Conservation (phyloP, 306 rosid species). For the Datisca glomerata region DNA sequence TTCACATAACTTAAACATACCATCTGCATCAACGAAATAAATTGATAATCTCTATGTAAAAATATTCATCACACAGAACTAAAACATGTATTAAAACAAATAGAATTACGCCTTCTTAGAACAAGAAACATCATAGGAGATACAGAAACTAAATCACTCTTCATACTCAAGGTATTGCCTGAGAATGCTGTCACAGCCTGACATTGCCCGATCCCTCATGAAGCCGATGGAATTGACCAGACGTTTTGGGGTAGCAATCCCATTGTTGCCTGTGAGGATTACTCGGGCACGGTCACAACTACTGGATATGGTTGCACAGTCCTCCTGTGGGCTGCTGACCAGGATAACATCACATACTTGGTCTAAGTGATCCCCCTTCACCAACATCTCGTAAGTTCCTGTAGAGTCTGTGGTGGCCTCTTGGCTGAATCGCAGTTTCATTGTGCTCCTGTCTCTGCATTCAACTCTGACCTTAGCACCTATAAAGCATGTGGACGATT, state of each 20-base stretch:
- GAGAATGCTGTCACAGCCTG: constrained; percentile 55
- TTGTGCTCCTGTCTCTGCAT: constrained; percentile 42
- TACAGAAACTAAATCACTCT: no score
- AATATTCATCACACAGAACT: no score
- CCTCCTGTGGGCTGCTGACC: constrained; percentile 41
- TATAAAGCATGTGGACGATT: constrained; percentile 5
- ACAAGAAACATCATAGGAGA: no score
- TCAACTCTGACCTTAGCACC: constrained; percentile 70
- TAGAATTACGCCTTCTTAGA: no score
- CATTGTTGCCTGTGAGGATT: constrained; percentile 61
- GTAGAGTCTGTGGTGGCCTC: constrained; percentile 40
- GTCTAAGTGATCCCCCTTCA: constrained; percentile 55
- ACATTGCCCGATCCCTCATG: constrained; percentile 23
- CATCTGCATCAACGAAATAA: no score
- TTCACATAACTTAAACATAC: no score
- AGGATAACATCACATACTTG: constrained; percentile 57
- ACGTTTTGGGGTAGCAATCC: constrained; percentile 49
- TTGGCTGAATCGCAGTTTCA: constrained; percentile 32
- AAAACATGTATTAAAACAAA: no score
- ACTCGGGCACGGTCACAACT: constrained; percentile 83
- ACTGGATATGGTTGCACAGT: constrained; percentile 29
- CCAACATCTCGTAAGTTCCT: constrained; percentile 39
- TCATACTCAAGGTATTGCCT: constrained; percentile 53
- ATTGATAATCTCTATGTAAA: no score
- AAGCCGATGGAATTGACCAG: constrained; percentile 65